Percentiles rank a stretch among this genome's conserved stretches.
phyloP scores from a whole-genome alignment of 352 stramenopile genomes.

The Phytophthora syringae region DNA sequence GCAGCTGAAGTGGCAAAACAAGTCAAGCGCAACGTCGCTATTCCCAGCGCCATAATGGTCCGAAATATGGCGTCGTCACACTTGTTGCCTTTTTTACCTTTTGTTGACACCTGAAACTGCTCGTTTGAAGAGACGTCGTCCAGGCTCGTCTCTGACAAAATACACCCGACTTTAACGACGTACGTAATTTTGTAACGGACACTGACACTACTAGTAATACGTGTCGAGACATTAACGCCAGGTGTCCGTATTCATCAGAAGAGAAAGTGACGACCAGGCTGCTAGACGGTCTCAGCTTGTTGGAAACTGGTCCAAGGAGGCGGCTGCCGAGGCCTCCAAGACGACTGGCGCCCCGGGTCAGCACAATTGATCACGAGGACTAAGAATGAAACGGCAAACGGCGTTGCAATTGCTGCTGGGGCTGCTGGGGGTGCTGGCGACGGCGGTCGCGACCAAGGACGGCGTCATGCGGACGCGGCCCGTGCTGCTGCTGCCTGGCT shows the following conservation, averaged over 20 bases:
- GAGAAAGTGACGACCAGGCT: background rate
- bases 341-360: conserved; percentile 24
- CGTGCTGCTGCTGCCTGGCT: conserved; percentile 78
- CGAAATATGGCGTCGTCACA: no score
- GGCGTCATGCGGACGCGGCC: conserved; percentile 44
- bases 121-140: background rate
- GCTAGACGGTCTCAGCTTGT: background rate
- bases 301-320: conserved; percentile 23
- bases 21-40: conserved; percentile 6
- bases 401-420: background rate
- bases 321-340: background rate
- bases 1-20: background rate
- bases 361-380: conserved; percentile 19
- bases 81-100: no score
- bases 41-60: conserved; percentile 19
- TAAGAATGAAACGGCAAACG: no score
- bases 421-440: conserved; percentile 6
- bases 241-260: background rate
- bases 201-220: no score
- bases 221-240: no score
- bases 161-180: conserved; percentile 14
- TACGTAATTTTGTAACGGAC: background rate
- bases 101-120: conserved; percentile 20
- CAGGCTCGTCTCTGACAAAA: background rate
- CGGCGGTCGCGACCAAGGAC: background rate